Evolutionary conservation across 371 early-diverging fungal genomes (phyloP).

Genomic region (Mucor circinelloides): DNA sequence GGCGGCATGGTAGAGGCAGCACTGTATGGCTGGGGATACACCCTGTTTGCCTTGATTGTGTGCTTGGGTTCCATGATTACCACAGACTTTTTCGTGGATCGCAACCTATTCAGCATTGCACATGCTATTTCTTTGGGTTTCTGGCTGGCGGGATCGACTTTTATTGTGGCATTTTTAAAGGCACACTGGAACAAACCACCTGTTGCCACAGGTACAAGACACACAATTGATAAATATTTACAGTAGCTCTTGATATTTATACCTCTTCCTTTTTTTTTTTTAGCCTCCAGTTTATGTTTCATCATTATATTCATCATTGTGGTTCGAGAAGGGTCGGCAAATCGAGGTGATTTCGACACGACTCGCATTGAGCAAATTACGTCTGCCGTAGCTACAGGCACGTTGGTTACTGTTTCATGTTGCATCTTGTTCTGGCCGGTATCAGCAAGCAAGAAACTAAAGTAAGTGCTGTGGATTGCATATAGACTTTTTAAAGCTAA

Average conservation of each 20-base stretch:
- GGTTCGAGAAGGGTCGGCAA: conserved; percentile 56
- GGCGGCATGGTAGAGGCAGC: conserved; percentile 71
- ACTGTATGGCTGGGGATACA: conserved; percentile 52
- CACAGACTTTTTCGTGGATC: conserved; percentile 57
- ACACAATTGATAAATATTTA: conserved; percentile 32
- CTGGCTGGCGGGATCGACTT: conserved; percentile 58
- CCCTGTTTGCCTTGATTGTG: conserved; percentile 46
- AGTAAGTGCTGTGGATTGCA: conserved; percentile 28
- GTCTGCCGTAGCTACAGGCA: conserved; percentile 55
- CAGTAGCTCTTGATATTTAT: conserved; percentile 44
- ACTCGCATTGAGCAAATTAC: conserved; percentile 56
- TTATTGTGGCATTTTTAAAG: conserved; percentile 60
- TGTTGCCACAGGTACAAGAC: conserved; percentile 55
- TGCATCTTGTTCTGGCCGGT: conserved; percentile 65
- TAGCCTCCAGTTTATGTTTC: conserved; percentile 63
- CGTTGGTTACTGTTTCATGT: conserved; percentile 50
- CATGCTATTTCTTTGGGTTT: conserved; percentile 53
- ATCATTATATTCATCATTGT: conserved; percentile 61
- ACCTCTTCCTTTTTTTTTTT: neutral
- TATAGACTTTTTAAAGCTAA: neutral
- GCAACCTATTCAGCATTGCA: conserved; percentile 38
- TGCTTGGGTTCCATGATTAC: conserved; percentile 52
- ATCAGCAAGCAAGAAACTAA: conserved; percentile 60
- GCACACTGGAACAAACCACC: conserved; percentile 67
- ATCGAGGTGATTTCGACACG: conserved; percentile 50